Base-by-base conservation (phyloP, 2,329 filamentous ascomycete genomes). In the Hypoxylon rubiginosum region DNA sequence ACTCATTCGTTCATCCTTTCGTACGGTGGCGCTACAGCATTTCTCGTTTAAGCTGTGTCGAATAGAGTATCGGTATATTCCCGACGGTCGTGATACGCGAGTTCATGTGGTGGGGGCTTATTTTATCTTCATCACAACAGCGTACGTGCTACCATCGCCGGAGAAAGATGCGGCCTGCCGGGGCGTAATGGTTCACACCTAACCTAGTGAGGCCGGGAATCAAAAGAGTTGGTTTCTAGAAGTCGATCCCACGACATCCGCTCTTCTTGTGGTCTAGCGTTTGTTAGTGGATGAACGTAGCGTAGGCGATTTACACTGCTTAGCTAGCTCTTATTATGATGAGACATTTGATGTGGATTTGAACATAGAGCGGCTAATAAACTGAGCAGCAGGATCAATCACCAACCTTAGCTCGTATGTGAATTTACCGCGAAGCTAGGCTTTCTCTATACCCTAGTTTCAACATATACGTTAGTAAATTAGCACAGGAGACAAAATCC, bases 1-100 rank as follows among this genome's bases (percentile, higher is more conserved):
- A 24, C 26, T 32, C 26, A 11, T 53, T 26, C 7, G 15, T 13
- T 6, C 45, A 5, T 24, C 9, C 34, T 15, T 39, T 43, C 15
- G 28, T n/a, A 30, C 19, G 24, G 32, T 48, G 4, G 28, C 8
- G 28, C 28, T 28, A 32, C 28, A 52, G 15, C 26, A 41, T 21
- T 45, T 34, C 9, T 21, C 32, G 15, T n/a, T 52, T 7, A 17
- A 46, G 24, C 26, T 49, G 32, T 45, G 30, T 53, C 28, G 9
- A 67, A 49, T 54, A 58, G 24, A 41, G 19, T 39, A 52, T 41
- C 39, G 3, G 46, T 36, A 34, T 39, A 21, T 39, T 53, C 52
- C 51, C 51, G 46, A 19, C 30, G n/a, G 52, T 11, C 28, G 45
- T 58, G 21, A 4, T 21, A 59, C 32, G 46, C 13, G 15, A 53